Conservation (phyloP, 345 rosid genomes). For the Chamaenerion angustifolium region DNA sequence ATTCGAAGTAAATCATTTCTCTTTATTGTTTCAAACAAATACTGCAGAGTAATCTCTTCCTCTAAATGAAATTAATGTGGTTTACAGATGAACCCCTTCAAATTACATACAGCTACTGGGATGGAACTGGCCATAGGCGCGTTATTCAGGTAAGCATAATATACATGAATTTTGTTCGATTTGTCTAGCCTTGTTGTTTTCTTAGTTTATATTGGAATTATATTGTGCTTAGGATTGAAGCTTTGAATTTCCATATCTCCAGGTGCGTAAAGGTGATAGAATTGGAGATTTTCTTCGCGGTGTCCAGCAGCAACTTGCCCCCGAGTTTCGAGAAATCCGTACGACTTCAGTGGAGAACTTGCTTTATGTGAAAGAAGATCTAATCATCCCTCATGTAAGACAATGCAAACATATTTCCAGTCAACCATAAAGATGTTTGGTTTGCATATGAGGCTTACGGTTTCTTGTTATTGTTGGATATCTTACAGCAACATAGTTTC, state of each 20-base stretch:
- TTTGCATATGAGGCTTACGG: not conserved
- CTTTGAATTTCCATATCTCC: not conserved
- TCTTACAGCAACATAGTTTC: slow-evolving; percentile 92
- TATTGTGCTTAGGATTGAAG: not conserved
- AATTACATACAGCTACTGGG: slow-evolving; percentile 99
- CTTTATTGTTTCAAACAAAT: not conserved
- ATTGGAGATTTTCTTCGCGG: slow-evolving; percentile 84
- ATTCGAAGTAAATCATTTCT: slow-evolving; percentile 46
- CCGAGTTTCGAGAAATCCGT: slow-evolving; percentile 92
- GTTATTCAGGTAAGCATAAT: slow-evolving; percentile 58
- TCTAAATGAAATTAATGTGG: slow-evolving; percentile 8
- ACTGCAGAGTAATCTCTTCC: slow-evolving; percentile 1
- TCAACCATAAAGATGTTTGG: not conserved
- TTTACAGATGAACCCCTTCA: slow-evolving; percentile 76
- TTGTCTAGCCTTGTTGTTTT: not conserved
- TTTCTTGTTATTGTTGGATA: slow-evolving; percentile 7
- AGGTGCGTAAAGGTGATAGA: slow-evolving; percentile 82
- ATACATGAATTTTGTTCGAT: slow-evolving; percentile 5
- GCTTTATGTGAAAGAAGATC: slow-evolving; percentile 96
- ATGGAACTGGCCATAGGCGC: slow-evolving; percentile 95
- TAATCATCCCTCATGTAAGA: slow-evolving; percentile 93
- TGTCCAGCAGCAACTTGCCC: slow-evolving; percentile 98
- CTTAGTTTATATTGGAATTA: not conserved
- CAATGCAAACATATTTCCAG: not conserved
- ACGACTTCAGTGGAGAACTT: slow-evolving; percentile 88